phyloP scores from a whole-genome alignment of 768 basidiomycete genomes.

The Coprinellus micaceus region DNA sequence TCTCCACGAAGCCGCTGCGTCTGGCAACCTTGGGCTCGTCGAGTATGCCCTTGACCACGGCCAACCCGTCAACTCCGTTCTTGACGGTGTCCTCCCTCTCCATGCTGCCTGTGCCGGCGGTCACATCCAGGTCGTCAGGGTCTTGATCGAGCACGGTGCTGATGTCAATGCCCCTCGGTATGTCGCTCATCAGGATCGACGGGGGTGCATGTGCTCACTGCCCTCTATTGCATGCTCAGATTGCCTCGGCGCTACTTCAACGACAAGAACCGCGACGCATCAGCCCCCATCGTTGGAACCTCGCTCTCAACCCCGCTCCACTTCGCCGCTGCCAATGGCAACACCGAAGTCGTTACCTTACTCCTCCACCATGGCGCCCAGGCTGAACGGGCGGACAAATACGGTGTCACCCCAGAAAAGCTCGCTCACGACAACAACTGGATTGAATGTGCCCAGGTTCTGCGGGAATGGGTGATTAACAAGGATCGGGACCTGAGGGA shows the following conservation, averaged over 20 bases:
- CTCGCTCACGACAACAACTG: constrained; percentile 80
- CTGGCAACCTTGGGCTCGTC: constrained; percentile 89
- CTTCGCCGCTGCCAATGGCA: constrained; percentile 95
- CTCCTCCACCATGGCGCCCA: constrained; percentile 84
- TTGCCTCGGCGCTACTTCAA: constrained; percentile 72
- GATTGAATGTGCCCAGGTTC: constrained; percentile 69
- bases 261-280: constrained; percentile 60
- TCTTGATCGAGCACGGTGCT: constrained; percentile 91
- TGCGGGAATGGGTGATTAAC: constrained; percentile 64
- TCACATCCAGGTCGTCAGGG: constrained; percentile 79
- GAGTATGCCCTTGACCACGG: constrained; percentile 91
- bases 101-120: constrained; percentile 95
- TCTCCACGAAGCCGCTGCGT: constrained; percentile 71
- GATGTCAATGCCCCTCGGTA: constrained; percentile 96
- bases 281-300: constrained; percentile 70
- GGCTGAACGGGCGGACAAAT: constrained; percentile 82
- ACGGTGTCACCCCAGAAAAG: constrained; percentile 82
- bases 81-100: constrained; percentile 94
- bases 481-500: constrained; percentile 62
- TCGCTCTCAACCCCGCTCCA: constrained; percentile 95
- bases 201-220: constrained; percentile 12
- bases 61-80: constrained; percentile 93
- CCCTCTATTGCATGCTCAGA: constrained; percentile 31
- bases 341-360: constrained; percentile 69
- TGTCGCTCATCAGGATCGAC: constrained; percentile 14